Percentiles rank a stretch among this genome's conserved stretches.
Conservation (phyloP, 257 asterid genomes). For the Scutellaria baicalensis region DNA sequence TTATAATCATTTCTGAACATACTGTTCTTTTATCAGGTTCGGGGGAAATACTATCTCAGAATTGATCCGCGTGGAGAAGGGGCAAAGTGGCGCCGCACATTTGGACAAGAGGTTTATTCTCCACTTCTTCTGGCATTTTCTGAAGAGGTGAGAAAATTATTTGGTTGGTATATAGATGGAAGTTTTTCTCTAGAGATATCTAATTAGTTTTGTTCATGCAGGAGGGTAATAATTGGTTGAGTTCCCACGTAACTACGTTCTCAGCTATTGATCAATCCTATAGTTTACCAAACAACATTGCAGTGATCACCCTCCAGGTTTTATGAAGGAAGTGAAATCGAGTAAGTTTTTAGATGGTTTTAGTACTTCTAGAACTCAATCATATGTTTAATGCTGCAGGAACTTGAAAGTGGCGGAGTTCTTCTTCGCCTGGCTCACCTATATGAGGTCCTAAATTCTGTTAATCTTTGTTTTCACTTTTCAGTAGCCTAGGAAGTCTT, state of each 20-base stretch:
- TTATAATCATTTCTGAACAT: not conserved
- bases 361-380: not conserved
- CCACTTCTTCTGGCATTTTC: slow-evolving; percentile 75
- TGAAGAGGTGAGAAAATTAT: slow-evolving; percentile 44
- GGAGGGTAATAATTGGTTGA: slow-evolving; percentile 54
- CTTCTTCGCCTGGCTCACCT: slow-evolving; percentile 82
- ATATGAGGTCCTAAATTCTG: slow-evolving; percentile 54
- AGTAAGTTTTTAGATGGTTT: not conserved
- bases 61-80: slow-evolving; percentile 76
- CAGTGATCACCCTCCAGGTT: slow-evolving; percentile 72
- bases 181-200: not conserved
- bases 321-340: not conserved
- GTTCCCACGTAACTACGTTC: slow-evolving; percentile 47
- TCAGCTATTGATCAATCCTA: slow-evolving; percentile 70
- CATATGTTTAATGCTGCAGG: slow-evolving; percentile 36
- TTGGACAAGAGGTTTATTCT: slow-evolving; percentile 74
- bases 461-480: not conserved
- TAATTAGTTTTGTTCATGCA: slow-evolving; percentile 21
- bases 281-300: slow-evolving; percentile 64
- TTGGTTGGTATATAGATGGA: not conserved
- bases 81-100: slow-evolving; percentile 79
- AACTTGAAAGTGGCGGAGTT: slow-evolving; percentile 57
- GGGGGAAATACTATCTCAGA: slow-evolving; percentile 60
- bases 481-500: not conserved
- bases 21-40: slow-evolving; percentile 34